Evolutionary conservation across 2,329 filamentous ascomycete genomes (phyloP), one percentile per base, ranked within the genome.

Genomic region (Aspergillus niger): DNA sequence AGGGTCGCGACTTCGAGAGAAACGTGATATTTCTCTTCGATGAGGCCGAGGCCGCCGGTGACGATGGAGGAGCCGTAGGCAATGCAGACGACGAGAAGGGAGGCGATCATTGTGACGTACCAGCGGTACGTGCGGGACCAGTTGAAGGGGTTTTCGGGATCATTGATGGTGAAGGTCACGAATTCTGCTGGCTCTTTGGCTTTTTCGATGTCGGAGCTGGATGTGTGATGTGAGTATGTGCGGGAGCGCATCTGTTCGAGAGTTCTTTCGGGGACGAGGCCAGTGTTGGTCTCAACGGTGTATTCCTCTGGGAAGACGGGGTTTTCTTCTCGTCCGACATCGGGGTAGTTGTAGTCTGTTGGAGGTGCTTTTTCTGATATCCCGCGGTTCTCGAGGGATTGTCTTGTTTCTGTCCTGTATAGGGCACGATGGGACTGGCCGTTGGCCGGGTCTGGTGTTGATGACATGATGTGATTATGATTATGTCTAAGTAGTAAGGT

Each of bases 31-130:
- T 86, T 81, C 5, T 85, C 69, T 0, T 80, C 72, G 1, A 91
- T 86, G 5, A 87, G 87, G 1, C 70, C 77, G 7, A 94, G 81
- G 70, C 92, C 89, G 11, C 91, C 86, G 0, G 91, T 94, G 70
- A 94, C 86, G 68, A 94, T 87, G 4, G 87, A 85, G 28, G 87
- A 91, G 17, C 82, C 81, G 53, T 90, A 85, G 1, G 88, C 86
- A 38, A 90, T 86, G 56, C 88, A 86, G 68, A 91, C 90, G 69
- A 88, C 90, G 2, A 87, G 89, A 2, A 82, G 22, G 1, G 91
- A 90, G 0, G 94, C 90, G 17, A 91, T 86, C 85, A 94, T 89
- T n/a, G 91, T 96, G 72, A 86, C 88, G 69, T 87, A 90, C 89
- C 90, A 92, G 75, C 91, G 92, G 75, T 81, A 89, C 1, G 76